Evolutionary conservation across 495 filamentous ascomycete species (phyloP).

Genomic region (Penicillium goetzii): DNA sequence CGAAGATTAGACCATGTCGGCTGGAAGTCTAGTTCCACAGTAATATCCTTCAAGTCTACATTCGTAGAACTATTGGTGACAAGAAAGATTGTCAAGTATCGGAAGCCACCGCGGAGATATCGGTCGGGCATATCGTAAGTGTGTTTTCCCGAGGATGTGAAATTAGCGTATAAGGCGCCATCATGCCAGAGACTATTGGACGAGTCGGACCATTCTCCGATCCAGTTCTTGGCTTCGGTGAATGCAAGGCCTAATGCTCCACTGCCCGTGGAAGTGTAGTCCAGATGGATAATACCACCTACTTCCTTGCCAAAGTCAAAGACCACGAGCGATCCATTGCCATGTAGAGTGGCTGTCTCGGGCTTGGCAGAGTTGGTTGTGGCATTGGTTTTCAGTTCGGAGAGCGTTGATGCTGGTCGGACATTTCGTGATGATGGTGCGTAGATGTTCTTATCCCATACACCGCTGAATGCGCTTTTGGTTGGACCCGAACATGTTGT

Average conservation of each 20-base stretch:
- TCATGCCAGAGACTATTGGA: constrained; percentile 60
- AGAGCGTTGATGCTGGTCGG: constrained; percentile 50
- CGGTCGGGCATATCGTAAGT: constrained; percentile 57
- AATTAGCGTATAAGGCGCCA: constrained; percentile 56
- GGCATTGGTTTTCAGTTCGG: constrained; percentile 37
- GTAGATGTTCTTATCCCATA: constrained; percentile 65
- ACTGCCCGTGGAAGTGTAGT: constrained; percentile 48
- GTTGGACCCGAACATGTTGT: constrained; percentile 58
- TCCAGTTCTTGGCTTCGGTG: constrained; percentile 64
- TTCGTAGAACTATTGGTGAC: constrained; percentile 35
- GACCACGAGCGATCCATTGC: constrained; percentile 53
- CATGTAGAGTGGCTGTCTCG: constrained; percentile 37
- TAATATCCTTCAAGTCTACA: constrained; percentile 47
- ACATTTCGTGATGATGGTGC: constrained; percentile 59
- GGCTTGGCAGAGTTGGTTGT: constrained; percentile 34
- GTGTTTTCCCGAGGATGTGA: constrained; percentile 48
- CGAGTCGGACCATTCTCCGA: constrained; percentile 62
- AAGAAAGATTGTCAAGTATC: constrained; percentile 62
- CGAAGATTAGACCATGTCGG: constrained; percentile 67
- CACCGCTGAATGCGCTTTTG: constrained; percentile 57
- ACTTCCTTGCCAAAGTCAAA: constrained; percentile 65
- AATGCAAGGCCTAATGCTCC: constrained; percentile 63
- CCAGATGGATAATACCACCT: constrained; percentile 57
- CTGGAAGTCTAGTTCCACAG: constrained; percentile 58
- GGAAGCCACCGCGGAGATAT: constrained; percentile 61